A percentile compares a stretch with the other conserved stretches of the same genome.
Evolutionary conservation across 225 moss, liverwort and hornwort genomes (phyloP).

Genomic region (Thuidium tamariscinum): DNA sequence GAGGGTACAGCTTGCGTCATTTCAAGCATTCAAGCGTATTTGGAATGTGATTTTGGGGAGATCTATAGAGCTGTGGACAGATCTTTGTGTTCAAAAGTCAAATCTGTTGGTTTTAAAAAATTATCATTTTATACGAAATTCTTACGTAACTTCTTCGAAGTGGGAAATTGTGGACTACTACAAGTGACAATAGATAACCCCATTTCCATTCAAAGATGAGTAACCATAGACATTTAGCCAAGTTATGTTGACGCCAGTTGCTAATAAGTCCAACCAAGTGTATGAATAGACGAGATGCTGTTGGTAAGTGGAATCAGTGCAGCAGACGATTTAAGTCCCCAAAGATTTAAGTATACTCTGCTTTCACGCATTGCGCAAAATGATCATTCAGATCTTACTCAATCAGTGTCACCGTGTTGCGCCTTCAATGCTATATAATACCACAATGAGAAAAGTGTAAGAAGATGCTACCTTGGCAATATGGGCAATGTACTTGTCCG

Average conservation of each 20-base stretch:
- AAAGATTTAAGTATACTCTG: not conserved
- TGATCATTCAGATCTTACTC: not conserved
- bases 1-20: not conserved
- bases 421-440: not conserved
- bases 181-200: not conserved
- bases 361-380: not conserved
- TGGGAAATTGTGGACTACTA: no score
- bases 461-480: constrained; percentile 61
- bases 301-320: not conserved
- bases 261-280: not conserved
- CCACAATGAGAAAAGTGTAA: not conserved
- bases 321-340: not conserved
- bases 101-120: not conserved
- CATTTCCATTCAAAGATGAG: not conserved
- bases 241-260: not conserved
- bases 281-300: not conserved
- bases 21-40: not conserved
- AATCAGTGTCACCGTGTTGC: not conserved
- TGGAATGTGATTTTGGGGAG: not conserved
- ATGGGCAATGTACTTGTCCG: constrained; percentile 83
- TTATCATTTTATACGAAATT: not conserved
- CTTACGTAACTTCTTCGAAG: not conserved
- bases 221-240: not conserved
- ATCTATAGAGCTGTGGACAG: not conserved
- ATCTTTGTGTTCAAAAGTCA: not conserved